phyloP scores from a whole-genome alignment of 2,329 filamentous ascomycete genomes.

The Fusarium anguioides region DNA sequence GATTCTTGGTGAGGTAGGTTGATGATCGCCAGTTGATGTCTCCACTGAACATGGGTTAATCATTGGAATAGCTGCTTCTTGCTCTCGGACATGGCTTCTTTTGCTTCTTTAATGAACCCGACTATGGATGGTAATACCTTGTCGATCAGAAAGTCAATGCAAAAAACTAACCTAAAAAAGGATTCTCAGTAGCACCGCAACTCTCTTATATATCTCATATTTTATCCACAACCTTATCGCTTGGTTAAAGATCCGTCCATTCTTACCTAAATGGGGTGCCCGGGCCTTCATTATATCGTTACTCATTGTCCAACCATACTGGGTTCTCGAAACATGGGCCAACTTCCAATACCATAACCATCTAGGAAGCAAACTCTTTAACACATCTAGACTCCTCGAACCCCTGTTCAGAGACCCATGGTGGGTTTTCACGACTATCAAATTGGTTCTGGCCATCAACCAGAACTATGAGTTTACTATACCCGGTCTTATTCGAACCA shows the following conservation, averaged over 20 bases:
- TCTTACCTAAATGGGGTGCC: conserved; percentile 22
- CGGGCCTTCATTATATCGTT: conserved; percentile 18
- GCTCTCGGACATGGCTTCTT: conserved; percentile 29
- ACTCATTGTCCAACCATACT: conserved; percentile 21
- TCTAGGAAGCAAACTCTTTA: conserved; percentile 14
- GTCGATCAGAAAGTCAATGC: fast-evolving
- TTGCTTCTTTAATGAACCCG: conserved; percentile 22
- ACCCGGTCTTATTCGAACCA: conserved; percentile 10
- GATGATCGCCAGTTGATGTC: background rate
- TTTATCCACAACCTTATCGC: conserved; percentile 30
- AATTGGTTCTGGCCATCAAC: conserved; percentile 24
- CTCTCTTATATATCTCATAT: conserved; percentile 24
- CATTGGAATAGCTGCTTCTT: conserved; percentile 1
- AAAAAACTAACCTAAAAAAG: background rate
- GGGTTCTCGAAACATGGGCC: conserved; percentile 31
- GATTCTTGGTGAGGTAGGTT: conserved; percentile 23
- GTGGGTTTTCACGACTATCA: conserved; percentile 29
- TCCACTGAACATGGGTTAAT: background rate
- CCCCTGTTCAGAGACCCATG: conserved; percentile 23
- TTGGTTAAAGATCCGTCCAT: conserved; percentile 25
- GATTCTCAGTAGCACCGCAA: conserved; percentile 26
- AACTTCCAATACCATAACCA: conserved; percentile 32
- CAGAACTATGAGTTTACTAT: conserved; percentile 33
- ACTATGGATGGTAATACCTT: conserved; percentile 21
- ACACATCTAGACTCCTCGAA: conserved; percentile 15